A percentile compares a stretch with the other conserved stretches of the same genome.
phyloP scores from a whole-genome alignment of 768 basidiomycete species.

The Daedalea quercina region DNA sequence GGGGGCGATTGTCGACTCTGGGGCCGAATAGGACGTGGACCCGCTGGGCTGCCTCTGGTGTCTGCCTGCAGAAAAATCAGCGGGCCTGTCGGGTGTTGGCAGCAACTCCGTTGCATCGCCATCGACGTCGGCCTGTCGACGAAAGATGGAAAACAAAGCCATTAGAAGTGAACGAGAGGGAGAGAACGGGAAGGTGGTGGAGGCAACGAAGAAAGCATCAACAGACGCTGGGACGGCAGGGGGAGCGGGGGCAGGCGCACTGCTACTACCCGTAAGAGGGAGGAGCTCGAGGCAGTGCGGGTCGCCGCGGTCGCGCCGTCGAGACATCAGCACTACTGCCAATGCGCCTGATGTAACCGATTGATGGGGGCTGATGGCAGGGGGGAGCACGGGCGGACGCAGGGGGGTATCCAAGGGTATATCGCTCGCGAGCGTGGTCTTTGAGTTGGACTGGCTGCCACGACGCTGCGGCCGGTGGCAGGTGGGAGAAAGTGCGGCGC shows the following conservation, averaged over 20 bases:
- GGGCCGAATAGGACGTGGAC: background rate
- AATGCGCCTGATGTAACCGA: background rate
- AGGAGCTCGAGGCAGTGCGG: slow-evolving; percentile 1
- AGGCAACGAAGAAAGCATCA: background rate
- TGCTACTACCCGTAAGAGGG: background rate
- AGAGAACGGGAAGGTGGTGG: background rate
- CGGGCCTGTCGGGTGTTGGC: background rate
- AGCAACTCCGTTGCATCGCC: slow-evolving; percentile 3
- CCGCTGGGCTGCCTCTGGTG: background rate
- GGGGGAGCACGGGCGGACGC: background rate
- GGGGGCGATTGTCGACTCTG: background rate
- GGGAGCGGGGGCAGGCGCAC: background rate
- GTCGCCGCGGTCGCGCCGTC: background rate
- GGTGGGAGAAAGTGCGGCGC: slow-evolving; percentile 1
- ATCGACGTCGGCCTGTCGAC: background rate
- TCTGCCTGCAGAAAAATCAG: background rate
- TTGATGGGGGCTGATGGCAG: background rate
- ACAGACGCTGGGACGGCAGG: background rate
- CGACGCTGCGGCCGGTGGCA: background rate
- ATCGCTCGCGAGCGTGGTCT: background rate
- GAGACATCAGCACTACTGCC: background rate
- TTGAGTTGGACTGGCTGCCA: background rate
- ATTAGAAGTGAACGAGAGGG: slow-evolving; percentile 1
- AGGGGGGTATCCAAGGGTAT: background rate
- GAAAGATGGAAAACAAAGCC: background rate